Conservation (phyloP, 2,329 filamentous ascomycete genomes). For the Colletotrichum theobromicola region DNA sequence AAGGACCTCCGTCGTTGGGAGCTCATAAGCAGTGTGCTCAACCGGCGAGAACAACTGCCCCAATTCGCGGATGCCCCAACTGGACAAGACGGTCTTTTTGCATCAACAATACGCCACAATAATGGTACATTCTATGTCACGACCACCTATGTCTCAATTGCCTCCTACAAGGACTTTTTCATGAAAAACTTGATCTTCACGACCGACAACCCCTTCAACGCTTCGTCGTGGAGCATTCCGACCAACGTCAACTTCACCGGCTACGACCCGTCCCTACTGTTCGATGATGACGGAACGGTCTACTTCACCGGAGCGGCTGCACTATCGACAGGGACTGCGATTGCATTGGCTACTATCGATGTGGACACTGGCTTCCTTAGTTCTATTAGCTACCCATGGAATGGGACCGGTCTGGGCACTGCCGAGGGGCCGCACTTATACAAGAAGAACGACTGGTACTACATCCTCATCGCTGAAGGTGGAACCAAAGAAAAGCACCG, state of each 20-base stretch:
- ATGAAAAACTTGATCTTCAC: conserved; percentile 24
- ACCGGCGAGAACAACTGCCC: neutral
- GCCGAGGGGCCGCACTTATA: conserved; percentile 55
- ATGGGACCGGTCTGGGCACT: conserved; percentile 45
- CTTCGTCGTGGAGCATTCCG: conserved; percentile 25
- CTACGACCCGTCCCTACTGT: conserved; percentile 57
- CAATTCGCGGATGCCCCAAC: neutral
- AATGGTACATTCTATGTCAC: conserved; percentile 24
- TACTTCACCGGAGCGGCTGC: conserved; percentile 41
- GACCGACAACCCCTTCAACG: conserved; percentile 19
- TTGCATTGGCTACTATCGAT: conserved; percentile 18
- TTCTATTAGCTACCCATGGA: conserved; percentile 35
- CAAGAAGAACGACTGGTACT: conserved; percentile 48
- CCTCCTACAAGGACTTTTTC: conserved; percentile 22
- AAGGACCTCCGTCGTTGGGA: conserved; percentile 34
- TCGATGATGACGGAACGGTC: conserved; percentile 58
- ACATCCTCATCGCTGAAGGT: conserved; percentile 53
- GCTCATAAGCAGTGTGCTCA: conserved; percentile 24
- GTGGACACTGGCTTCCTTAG: conserved; percentile 27
- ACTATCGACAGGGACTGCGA: neutral
- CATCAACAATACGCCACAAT: conserved; percentile 27
- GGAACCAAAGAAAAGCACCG: conserved; percentile 53
- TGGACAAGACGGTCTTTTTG: conserved; percentile 28
- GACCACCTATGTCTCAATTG: neutral
- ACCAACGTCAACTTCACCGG: conserved; percentile 22